phyloP scores from a whole-genome alignment of 2,329 filamentous ascomycete species.

The Epichloe typhina region DNA sequence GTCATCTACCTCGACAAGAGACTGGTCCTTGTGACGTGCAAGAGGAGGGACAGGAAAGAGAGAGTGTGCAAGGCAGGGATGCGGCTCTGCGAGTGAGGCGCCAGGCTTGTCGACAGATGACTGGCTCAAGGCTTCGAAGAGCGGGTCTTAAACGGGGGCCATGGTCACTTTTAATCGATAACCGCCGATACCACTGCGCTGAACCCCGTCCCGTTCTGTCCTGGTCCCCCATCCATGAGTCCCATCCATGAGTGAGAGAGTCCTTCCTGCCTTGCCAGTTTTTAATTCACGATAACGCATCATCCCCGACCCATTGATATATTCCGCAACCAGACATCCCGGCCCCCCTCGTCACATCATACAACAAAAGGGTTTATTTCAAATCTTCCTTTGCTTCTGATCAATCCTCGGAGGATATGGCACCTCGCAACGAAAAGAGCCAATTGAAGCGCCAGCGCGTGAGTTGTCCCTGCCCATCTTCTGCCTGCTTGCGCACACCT shows the following conservation, averaged over 20 bases:
- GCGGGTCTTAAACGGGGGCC: background rate
- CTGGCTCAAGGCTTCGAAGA: background rate
- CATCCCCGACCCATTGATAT: background rate
- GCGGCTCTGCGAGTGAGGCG: no score
- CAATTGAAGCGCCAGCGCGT: slow-evolving; percentile 75
- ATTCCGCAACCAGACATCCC: background rate
- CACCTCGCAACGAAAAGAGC: slow-evolving; percentile 58
- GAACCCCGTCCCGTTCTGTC: no score
- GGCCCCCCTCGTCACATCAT: no score
- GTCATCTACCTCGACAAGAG: background rate
- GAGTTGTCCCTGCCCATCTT: slow-evolving; percentile 20
- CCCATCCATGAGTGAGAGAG: no score
- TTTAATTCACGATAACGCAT: background rate
- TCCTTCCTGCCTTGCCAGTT: background rate
- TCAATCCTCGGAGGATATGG: slow-evolving; percentile 28
- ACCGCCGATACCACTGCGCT: no score
- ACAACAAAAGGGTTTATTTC: background rate
- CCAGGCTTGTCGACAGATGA: background rate
- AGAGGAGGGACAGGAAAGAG: background rate
- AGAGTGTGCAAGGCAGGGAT: background rate
- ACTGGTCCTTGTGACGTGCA: background rate
- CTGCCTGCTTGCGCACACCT: slow-evolving; percentile 11
- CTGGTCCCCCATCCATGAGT: no score
- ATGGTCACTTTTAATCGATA: background rate
- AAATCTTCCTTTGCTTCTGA: background rate